Evolutionary conservation across 805 yeast species (phyloP), one percentile per base, ranked within the genome.

Genomic region (Yarrowia hollandica): DNA sequence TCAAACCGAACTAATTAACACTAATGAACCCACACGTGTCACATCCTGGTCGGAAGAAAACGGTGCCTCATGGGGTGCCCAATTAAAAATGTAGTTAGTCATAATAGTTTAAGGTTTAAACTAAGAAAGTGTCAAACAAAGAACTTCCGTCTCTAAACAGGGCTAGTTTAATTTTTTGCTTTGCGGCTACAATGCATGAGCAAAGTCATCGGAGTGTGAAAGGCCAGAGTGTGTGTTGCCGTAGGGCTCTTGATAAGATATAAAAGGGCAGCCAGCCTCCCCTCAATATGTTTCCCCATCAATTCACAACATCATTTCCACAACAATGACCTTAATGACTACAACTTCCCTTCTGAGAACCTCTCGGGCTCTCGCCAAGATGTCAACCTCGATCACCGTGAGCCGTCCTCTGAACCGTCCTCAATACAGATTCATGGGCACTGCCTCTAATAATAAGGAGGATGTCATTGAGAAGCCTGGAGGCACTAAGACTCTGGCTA

Each of bases 301-400:
- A 25, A 12, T 28, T 10, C 19, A 48, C 39, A 33, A 33, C 21
- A 21, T 6, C 21, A 19, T 5, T 11, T 14, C 14, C 21, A 18
- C 52, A 30, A 15, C 33, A 33, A 26, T 42, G 50, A 12, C 50
- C 18, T 18, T 42, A 42, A 26, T 44, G 37, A 44, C 37, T n/a
- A 44, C 54, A 14, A 30, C 39, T 22, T 31, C 54, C 11, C 55
- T 48, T 11, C 14, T 48, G 38, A 28, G 55, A 30, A 31, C 55
- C 15, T 48, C 39, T 11, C 39, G 55, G 39, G 39, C 30, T 31
- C 39, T 48, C 2, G 28, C 39, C 21, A 31, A 15, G 15, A 30
- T 33, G 22, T 33, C 55, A 4, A 5, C 54, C 38, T 15, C 35
- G 16, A 19, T 19, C n/a, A n/a, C n/a, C n/a, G n/a, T n/a, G n/a